Conservation (phyloP, 345 rosid species). For the Crucihimalaya himalaica region DNA sequence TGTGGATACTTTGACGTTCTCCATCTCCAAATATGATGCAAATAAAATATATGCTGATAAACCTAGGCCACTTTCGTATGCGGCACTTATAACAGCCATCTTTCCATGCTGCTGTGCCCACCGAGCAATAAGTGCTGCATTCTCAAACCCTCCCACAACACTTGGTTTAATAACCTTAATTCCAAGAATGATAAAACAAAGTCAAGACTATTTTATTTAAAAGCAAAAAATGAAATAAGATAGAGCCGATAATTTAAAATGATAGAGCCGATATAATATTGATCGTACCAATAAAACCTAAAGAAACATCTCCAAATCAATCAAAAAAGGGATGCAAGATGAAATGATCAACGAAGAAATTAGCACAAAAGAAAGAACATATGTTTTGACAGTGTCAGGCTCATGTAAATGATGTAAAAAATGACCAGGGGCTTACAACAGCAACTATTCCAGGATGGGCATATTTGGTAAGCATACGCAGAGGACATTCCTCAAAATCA, state of each 20-base stretch:
- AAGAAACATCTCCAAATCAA: background rate
- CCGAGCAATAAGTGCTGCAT: conserved; percentile 66
- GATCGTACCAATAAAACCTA: background rate
- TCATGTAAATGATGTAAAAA: conserved; percentile 17
- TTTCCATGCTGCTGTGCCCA: conserved; percentile 86
- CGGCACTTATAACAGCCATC: conserved; percentile 86
- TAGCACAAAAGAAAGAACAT: background rate
- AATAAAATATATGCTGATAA: conserved; percentile 69
- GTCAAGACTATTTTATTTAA: conserved; percentile 10
- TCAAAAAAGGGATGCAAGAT: background rate
- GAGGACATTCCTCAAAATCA: conserved; percentile 54
- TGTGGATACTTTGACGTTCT: conserved; percentile 49
- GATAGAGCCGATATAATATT: conserved; percentile 10
- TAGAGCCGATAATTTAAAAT: background rate
- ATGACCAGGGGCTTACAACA: conserved; percentile 56
- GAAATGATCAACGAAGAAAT: conserved; percentile 14
- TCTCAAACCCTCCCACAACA: conserved; percentile 89
- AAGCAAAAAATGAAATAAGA: background rate
- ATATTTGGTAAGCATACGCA: conserved; percentile 59
- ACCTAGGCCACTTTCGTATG: conserved; percentile 83
- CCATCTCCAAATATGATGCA: conserved; percentile 72
- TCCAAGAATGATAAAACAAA: conserved; percentile 12
- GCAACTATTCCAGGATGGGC: conserved; percentile 83
- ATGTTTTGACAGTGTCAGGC: conserved; percentile 9
- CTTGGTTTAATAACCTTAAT: conserved; percentile 87